Percentiles rank a stretch among this genome's conserved stretches.
phyloP scores from a whole-genome alignment of 176 grass and related monocot species.

The Cenchrus americanus region DNA sequence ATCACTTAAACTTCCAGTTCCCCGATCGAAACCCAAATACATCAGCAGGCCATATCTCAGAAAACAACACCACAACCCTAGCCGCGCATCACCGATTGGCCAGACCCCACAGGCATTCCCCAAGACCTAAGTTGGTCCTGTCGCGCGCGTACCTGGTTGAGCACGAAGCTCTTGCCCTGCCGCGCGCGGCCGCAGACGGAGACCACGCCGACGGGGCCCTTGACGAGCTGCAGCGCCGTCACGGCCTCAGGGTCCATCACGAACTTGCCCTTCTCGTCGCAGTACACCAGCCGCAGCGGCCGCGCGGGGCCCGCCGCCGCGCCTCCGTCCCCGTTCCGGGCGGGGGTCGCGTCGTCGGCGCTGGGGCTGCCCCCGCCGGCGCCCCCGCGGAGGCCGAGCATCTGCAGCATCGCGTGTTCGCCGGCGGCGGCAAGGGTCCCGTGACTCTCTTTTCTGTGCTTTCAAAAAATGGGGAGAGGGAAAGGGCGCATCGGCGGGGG shows the following conservation, averaged over 20 bases:
- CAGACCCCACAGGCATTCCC: neutral
- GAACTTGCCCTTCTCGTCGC: conserved; percentile 86
- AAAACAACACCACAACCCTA: conserved; percentile 33
- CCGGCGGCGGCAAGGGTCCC: conserved; percentile 11
- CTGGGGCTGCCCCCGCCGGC: conserved; percentile 31
- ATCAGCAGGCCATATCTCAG: neutral
- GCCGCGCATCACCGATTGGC: neutral
- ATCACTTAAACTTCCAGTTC: neutral
- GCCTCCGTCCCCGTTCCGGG: conserved; percentile 28
- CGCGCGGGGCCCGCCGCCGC: conserved; percentile 40
- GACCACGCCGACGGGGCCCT: conserved; percentile 87
- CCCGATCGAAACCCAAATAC: neutral
- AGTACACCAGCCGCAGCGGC: conserved; percentile 87
- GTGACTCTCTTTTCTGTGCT: neutral
- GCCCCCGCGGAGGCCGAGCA: conserved; percentile 65
- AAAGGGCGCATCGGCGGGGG: neutral
- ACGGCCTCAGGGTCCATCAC: conserved; percentile 92
- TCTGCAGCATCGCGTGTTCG: conserved; percentile 63
- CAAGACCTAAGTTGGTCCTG: neutral
- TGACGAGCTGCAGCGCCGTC: conserved; percentile 82
- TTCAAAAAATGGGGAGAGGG: conserved; percentile 55
- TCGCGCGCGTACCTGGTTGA: conserved; percentile 74
- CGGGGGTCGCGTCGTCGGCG: conserved; percentile 23
- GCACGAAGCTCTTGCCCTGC: conserved; percentile 98
- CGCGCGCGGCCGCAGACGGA: conserved; percentile 93